Evolutionary conservation across 75 land plant species (phyloP).

Genomic region (Ceratopteris richardii): DNA sequence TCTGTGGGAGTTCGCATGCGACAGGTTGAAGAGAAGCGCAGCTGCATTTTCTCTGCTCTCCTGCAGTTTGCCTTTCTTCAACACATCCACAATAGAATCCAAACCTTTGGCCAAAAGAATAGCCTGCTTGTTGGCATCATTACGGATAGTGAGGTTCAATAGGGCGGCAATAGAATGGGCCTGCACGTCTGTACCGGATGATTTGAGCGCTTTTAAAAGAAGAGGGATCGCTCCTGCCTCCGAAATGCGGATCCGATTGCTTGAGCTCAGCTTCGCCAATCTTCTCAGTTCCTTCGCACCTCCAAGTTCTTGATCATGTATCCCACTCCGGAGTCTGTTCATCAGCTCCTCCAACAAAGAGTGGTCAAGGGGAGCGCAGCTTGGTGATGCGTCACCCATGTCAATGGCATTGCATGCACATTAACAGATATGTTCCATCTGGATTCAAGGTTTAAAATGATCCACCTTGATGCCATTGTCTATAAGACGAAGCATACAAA

Average conservation of each 20-base stretch:
- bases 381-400: too few relatives aligned
- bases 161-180: slow-evolving; percentile 64
- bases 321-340: slow-evolving; percentile 11
- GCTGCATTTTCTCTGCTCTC: slow-evolving; percentile 80
- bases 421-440: too few relatives aligned
- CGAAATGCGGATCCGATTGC: slow-evolving; percentile 52
- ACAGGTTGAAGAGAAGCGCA: slow-evolving; percentile 56
- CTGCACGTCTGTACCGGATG: slow-evolving; percentile 42
- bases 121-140: slow-evolving; percentile 44
- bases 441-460: too few relatives aligned
- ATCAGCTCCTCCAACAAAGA: too few relatives aligned
- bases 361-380: too few relatives aligned
- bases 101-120: slow-evolving; percentile 52
- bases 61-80: slow-evolving; percentile 34
- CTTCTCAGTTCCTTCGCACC: slow-evolving; percentile 58
- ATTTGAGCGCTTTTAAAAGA: slow-evolving; percentile 39
- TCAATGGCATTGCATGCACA: too few relatives aligned
- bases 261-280: slow-evolving; percentile 58
- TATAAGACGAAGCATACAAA: too few relatives aligned
- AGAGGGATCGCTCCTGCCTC: slow-evolving; percentile 81
- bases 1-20: slow-evolving; percentile 48
- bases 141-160: slow-evolving; percentile 55
- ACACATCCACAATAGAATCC: slow-evolving; percentile 39
- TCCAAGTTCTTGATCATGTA: slow-evolving; percentile 37
- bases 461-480: too few relatives aligned